phyloP scores from a whole-genome alignment of 352 stramenopile genomes.

The Pythium chondricola region DNA sequence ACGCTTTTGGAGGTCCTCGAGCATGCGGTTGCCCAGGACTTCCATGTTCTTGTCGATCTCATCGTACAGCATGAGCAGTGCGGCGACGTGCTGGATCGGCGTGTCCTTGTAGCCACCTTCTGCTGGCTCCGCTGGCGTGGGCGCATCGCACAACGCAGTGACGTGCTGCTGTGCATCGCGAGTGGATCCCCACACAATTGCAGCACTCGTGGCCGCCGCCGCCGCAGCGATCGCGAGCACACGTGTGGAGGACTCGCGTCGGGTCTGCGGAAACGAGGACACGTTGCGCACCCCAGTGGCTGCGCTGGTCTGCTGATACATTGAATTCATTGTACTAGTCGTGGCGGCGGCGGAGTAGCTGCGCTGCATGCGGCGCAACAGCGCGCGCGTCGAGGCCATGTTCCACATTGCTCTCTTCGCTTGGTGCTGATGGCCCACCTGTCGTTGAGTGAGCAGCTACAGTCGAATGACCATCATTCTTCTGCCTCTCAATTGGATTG shows the following conservation, averaged over 20 bases:
- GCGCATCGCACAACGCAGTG: background rate
- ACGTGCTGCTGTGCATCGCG: too few relatives aligned
- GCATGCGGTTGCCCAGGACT: conserved; percentile 60
- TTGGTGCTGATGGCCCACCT: background rate
- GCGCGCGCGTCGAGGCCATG: conserved; percentile 8
- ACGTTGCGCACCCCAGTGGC: too few relatives aligned
- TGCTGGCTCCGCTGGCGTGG: background rate
- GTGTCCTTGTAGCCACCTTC: conserved; percentile 43
- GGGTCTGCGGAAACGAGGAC: too few relatives aligned
- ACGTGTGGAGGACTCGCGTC: too few relatives aligned
- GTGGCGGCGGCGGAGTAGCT: too few relatives aligned
- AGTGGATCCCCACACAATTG: too few relatives aligned
- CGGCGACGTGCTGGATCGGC: conserved; percentile 63
- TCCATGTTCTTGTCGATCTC: conserved; percentile 85
- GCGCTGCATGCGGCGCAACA: conserved; percentile 1
- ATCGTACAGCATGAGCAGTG: conserved; percentile 68
- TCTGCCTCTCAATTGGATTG: background rate
- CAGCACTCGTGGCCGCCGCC: background rate
- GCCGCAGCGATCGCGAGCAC: too few relatives aligned
- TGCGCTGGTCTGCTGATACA: too few relatives aligned
- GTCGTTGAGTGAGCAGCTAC: conserved; percentile 4
- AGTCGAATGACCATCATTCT: conserved; percentile 13
- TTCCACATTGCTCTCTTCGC: conserved; percentile 1
- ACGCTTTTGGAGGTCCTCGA: conserved; percentile 52
- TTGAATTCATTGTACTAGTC: too few relatives aligned